phyloP scores from a whole-genome alignment of 225 moss, liverwort and hornwort genomes.

The Takakia lepidozioides region DNA sequence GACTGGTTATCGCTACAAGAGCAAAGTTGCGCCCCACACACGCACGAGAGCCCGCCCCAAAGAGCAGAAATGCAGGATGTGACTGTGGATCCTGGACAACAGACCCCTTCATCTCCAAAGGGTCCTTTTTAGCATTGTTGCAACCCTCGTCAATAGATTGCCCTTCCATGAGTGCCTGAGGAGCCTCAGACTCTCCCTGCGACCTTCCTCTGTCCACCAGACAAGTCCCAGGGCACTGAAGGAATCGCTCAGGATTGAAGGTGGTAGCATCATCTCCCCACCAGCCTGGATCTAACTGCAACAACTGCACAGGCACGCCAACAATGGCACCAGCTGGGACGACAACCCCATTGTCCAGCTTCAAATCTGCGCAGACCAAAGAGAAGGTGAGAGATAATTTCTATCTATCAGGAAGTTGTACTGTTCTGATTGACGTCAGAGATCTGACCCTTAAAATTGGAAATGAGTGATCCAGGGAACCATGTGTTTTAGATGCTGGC shows the following conservation, averaged over 20 bases:
- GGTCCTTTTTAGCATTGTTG: conserved; percentile 1
- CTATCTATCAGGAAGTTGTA: no score
- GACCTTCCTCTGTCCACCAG: no score
- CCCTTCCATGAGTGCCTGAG: background rate
- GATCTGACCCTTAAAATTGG: no score
- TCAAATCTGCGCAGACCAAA: conserved; percentile 23
- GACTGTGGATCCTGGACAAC: background rate
- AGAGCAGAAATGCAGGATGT: conserved; percentile 8
- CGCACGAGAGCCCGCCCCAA: conserved; percentile 11
- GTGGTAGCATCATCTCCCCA: conserved; percentile 21
- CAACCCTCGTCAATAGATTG: background rate
- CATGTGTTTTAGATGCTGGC: no score
- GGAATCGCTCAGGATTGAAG: conserved; percentile 28
- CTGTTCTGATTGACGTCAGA: no score
- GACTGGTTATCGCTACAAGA: conserved; percentile 7
- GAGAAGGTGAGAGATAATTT: no score
- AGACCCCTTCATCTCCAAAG: background rate
- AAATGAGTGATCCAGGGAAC: no score
- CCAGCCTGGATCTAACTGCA: conserved; percentile 14
- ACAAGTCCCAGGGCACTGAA: no score
- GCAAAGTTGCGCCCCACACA: conserved; percentile 13
- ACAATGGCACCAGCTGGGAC: conserved; percentile 26
- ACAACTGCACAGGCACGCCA: conserved; percentile 20
- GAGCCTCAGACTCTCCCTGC: no score
- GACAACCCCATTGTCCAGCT: conserved; percentile 10